Evolutionary conservation across 345 rosid species (phyloP), one percentile per base, ranked within the genome.

Genomic region (Noccaea bulbosa): DNA sequence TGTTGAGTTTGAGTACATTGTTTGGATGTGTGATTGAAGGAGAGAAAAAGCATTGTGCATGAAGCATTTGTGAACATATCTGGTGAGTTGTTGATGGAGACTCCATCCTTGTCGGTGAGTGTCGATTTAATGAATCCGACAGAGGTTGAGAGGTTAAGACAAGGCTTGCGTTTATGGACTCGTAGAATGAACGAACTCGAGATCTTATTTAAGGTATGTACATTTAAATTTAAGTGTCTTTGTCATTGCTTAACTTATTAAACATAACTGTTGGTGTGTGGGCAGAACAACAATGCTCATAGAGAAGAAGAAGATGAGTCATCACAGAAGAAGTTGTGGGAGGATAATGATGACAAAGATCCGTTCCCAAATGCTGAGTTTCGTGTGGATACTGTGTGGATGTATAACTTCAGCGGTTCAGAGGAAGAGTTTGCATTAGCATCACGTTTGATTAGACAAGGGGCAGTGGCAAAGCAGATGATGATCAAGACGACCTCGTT

Each of bases 401-500:
- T 68, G 54, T 0, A 34, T 32, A 69, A 69, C 32, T 67, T 44
- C 10, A 44, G 63, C 10, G 54, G 63, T 43, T 54, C 63, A 10
- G 50, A 54, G 7, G 54, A 68, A 17, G 62, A 41, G n/a, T 53
- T 67, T 43, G 63, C 44, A 0, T 8, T 69, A 6, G 65, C 2
- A 5, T 69, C 65, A 1, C 2, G 4, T 22, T 57, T 69, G 35
- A 9, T 67, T 5, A 54, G 9, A 12, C 62, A 54, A 44, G 2
- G 40, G n/a, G 41, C 9, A 3, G 44, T 67, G 20, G 6, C 11
- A 8, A 12, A 44, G 0, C 55, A 8, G 20, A 16, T 67, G 15
- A 55, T 84, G 50, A 83, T 78, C 8, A 79, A 16, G 48, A 84
- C 76, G 1, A 82, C 85, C 47, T 81, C 80, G 2, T 39, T 9